phyloP scores from a whole-genome alignment of 2,329 filamentous ascomycete genomes.

The Paraconiothyrium sp. region DNA sequence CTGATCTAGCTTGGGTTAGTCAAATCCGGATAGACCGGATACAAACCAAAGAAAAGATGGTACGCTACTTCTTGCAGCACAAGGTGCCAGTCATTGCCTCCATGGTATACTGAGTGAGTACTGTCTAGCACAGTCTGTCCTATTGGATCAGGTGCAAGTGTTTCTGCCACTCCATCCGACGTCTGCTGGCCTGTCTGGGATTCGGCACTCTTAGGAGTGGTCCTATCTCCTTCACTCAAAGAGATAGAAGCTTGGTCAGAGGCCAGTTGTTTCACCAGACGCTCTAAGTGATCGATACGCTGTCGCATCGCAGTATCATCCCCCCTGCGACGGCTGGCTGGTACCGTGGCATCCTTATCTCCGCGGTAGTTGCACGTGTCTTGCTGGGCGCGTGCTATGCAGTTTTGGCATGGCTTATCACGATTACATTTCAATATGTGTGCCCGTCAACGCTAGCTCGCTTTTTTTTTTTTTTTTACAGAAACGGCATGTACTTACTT shows the following conservation, averaged over 20 bases:
- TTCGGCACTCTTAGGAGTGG: too few species aligned
- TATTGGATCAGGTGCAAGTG: too few species aligned
- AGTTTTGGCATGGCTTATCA: slow-evolving; percentile 6
- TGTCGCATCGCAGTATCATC: not conserved
- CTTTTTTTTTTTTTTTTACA: too few species aligned
- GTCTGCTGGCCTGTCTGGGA: not conserved
- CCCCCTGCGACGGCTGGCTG: not conserved
- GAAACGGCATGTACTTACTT: not conserved
- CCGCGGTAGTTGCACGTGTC: slow-evolving; percentile 3
- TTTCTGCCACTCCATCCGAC: not conserved
- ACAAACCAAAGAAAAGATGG: not conserved
- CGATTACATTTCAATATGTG: slow-evolving; percentile 7
- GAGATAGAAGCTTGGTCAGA: not conserved
- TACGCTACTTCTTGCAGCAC: slow-evolving; percentile 4
- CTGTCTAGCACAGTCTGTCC: slow-evolving; percentile 3
- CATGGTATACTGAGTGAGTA: not conserved
- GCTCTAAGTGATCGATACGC: slow-evolving; percentile 5
- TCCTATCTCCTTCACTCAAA: not conserved
- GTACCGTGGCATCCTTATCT: not conserved
- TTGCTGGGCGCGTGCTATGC: slow-evolving; percentile 5
- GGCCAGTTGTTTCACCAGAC: not conserved
- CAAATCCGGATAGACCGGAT: too few species aligned
- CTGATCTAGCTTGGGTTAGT: not conserved
- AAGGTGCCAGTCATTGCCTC: slow-evolving; percentile 6
- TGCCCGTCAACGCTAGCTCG: not conserved